A percentile compares a stretch with the other conserved stretches of the same genome.
phyloP scores from a whole-genome alignment of 2,329 filamentous ascomycete genomes.

The Balansia obtecta region DNA sequence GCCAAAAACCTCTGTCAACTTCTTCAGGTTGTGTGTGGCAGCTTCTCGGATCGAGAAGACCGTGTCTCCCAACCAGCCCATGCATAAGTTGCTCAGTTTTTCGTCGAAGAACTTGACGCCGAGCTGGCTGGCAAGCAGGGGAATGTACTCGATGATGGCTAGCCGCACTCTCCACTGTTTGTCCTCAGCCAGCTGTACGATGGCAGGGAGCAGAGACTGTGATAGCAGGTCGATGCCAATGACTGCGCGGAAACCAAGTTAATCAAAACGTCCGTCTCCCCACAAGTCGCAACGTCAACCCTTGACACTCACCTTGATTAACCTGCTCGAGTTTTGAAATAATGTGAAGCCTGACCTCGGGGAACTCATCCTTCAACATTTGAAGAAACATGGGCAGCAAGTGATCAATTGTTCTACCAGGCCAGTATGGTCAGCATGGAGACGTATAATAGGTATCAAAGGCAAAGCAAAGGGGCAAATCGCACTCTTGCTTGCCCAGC shows the following conservation, averaged over 20 bases:
- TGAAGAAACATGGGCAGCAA: conserved; percentile 97
- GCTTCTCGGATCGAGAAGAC: conserved; percentile 98
- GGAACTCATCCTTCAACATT: conserved; percentile 99
- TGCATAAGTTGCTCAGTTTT: conserved; percentile 87
- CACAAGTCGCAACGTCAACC: too few relatives aligned
- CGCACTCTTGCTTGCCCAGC: conserved; percentile 92
- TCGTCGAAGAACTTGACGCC: conserved; percentile 98
- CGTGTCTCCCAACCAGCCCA: conserved; percentile 96
- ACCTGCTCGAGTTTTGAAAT: conserved; percentile 99
- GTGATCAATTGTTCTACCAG: conserved; percentile 78
- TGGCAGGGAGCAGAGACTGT: conserved; percentile 90
- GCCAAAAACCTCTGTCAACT: conserved; percentile 95
- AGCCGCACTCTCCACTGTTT: conserved; percentile 98
- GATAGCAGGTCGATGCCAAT: conserved; percentile 96
- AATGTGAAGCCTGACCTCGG: conserved; percentile 94
- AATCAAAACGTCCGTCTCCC: background rate
- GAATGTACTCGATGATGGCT: conserved; percentile 98
- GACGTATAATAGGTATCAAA: background rate
- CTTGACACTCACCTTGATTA: conserved; percentile 61
- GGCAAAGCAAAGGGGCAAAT: conserved; percentile 7
- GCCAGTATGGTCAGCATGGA: background rate
- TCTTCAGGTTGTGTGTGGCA: conserved; percentile 94
- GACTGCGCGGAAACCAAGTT: conserved; percentile 36
- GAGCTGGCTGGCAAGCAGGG: conserved; percentile 85
- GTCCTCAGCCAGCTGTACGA: conserved; percentile 93